Percentiles rank a stretch among this genome's conserved stretches.
phyloP scores from a whole-genome alignment of 2,329 filamentous ascomycete species.

The Aspergillus luchuensis region DNA sequence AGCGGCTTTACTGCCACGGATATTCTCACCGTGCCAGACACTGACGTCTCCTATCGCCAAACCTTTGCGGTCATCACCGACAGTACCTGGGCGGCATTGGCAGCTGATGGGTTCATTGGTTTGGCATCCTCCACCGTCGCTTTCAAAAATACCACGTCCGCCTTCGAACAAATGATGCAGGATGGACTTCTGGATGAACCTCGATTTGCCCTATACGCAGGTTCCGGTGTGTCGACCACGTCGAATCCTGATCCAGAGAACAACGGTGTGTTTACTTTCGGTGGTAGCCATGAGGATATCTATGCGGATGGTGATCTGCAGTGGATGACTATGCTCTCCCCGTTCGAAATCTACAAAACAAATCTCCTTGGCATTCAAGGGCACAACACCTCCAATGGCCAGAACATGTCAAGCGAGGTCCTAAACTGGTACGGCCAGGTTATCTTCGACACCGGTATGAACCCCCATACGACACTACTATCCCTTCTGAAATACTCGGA shows the following conservation, averaged over 20 bases:
- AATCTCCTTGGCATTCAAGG: not conserved
- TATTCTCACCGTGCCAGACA: not conserved
- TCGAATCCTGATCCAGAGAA: not conserved
- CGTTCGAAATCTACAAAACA: not conserved
- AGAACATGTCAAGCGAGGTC: not conserved
- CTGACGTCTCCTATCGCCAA: not conserved
- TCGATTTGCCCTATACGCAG: not conserved
- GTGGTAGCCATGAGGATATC: not conserved
- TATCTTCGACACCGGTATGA: not conserved
- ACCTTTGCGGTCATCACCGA: not conserved
- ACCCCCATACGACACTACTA: not conserved
- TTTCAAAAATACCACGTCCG: not conserved
- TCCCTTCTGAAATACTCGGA: rapidly evolving
- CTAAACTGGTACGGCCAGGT: not conserved
- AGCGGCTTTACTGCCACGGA: not conserved
- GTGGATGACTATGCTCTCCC: not conserved
- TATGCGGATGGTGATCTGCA: slow-evolving; percentile 1
- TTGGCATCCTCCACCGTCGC: not conserved
- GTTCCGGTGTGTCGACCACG: not conserved
- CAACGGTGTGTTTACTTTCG: not conserved
- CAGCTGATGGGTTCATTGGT: not conserved
- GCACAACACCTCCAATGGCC: not conserved
- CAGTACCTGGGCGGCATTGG: slow-evolving; percentile 1
- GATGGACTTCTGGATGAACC: not conserved
- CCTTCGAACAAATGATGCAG: slow-evolving; percentile 3